Evolutionary conservation across 2,329 filamentous ascomycete genomes (phyloP), one percentile per base, ranked within the genome.

Genomic region (Dactylonectria estremocensis): DNA sequence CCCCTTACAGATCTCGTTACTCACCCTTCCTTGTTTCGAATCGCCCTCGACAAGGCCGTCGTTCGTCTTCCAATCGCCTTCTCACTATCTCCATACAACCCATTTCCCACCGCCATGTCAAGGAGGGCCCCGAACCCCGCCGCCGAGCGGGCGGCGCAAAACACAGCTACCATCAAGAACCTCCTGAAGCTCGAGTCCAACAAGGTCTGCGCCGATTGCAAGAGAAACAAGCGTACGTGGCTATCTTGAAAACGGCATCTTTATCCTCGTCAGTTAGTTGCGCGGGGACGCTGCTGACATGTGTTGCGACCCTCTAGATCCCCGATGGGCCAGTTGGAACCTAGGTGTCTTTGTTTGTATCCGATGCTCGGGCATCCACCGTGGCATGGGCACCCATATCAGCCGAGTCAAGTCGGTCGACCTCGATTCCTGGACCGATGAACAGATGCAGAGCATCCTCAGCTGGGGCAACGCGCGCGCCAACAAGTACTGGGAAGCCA

Each of bases 291-390:
- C 18, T 45, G 54, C 62, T 72, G 55, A 72, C 64, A 53, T 53
- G 50, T 53, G 31, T 37, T 52, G 18, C 45, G 52, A 60, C 33
- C 33, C 49, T 45, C 46, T 79, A 97, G 94, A 98, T 85, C 96
- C 96, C 68, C 90, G 96, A 92, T 99, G 96, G 96, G 96, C 96
- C 35, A 98, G 95, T 79, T 99, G 96, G 96, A 99, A 99, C 81
- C 84, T 99, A 61, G 96, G 96, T 76, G 91, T 99, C 78, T 99
- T 99, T 80, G 87, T 99, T 78, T 99, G 96, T 86, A 99, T 99
- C 80, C 92, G 95, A 80, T 99, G 96, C 84, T 99, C 96, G 18
- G 97, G 97, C 78, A 97, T 99, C 79, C 96, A 99, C 84, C 93
- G 96, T 79, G 95, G 95, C 74, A 98, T 99, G 95, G 96, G 96